These are phyloP conservation scores for Laetiporus sulphureus DNA, from an alignment of 1,284 basidiomycete genomes.

Conservation along the genomic window DNA sequence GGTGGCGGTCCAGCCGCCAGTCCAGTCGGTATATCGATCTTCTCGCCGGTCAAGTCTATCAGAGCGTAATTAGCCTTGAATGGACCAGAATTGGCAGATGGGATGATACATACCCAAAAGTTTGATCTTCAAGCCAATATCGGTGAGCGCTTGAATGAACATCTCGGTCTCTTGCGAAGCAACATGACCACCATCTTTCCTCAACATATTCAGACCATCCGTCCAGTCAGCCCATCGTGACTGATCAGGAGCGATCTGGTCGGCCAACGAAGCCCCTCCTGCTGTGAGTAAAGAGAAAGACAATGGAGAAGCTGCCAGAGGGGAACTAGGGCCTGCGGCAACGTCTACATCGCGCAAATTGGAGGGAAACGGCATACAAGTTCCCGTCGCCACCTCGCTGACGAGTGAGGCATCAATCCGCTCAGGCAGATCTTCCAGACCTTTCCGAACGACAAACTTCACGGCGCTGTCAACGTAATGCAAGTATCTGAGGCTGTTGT, in stretches of 20 bases:
- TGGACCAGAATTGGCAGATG: neutral
- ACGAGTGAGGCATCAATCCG: constrained; percentile 77
- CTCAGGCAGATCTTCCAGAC: constrained; percentile 83
- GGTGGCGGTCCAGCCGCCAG: constrained; percentile 69
- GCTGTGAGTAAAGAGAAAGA: constrained; percentile 77
- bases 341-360: constrained; percentile 49
- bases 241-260: constrained; percentile 81
- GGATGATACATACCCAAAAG: constrained; percentile 60
- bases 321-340: constrained; percentile 37
- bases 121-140: constrained; percentile 93
- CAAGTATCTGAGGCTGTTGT: constrained; percentile 70
- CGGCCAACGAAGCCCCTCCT: constrained; percentile 73
- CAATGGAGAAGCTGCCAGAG: constrained; percentile 55
- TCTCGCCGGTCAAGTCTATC: constrained; percentile 83
- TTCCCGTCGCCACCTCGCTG: constrained; percentile 73
- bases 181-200: constrained; percentile 75
- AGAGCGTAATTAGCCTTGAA: constrained; percentile 3
- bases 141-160: constrained; percentile 82
- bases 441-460: constrained; percentile 72
- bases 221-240: constrained; percentile 94
- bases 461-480: constrained; percentile 78
- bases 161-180: constrained; percentile 80
- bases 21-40: constrained; percentile 84
- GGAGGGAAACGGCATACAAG: constrained; percentile 65
- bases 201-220: constrained; percentile 87